phyloP scores from a whole-genome alignment of 805 yeast genomes.

The Barnettozyma californica region DNA sequence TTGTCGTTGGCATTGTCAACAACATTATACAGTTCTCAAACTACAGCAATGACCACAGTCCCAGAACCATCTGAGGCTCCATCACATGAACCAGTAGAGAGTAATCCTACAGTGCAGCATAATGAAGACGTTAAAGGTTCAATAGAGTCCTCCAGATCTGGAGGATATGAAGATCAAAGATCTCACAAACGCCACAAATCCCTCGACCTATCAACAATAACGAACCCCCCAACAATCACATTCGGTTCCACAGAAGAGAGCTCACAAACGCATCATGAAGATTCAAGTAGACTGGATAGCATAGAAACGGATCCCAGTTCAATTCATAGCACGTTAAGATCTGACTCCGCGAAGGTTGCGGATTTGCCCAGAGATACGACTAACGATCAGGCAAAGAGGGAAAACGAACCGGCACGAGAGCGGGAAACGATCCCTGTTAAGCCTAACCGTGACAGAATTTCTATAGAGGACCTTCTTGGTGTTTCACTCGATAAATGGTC shows the following conservation, averaged over 20 bases:
- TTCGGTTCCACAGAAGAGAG: not conserved
- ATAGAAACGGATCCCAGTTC: slow-evolving; percentile 1
- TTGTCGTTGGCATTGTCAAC: not conserved
- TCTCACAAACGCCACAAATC: slow-evolving; percentile 18
- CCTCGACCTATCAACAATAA: slow-evolving; percentile 6
- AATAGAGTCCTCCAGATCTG: not conserved
- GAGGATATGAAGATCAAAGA: not conserved
- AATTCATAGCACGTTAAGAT: not conserved
- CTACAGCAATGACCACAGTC: not conserved
- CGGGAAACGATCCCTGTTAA: not conserved
- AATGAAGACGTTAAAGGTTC: not conserved
- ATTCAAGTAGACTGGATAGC: not conserved
- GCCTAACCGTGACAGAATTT: not conserved
- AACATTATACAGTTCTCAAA: not conserved
- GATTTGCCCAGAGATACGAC: not conserved
- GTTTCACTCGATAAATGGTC: slow-evolving; percentile 27
- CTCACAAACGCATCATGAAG: not conserved
- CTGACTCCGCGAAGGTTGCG: not conserved
- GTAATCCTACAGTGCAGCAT: not conserved
- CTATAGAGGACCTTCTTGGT: slow-evolving; percentile 5
- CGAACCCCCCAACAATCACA: not conserved
- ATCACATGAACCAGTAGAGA: not conserved
- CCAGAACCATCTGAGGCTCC: not conserved
- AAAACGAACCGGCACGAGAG: not conserved
- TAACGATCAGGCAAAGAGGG: not conserved